Percentiles rank a stretch among this genome's conserved stretches.
phyloP scores from a whole-genome alignment of 306 rosid species.

The Delonix regia region DNA sequence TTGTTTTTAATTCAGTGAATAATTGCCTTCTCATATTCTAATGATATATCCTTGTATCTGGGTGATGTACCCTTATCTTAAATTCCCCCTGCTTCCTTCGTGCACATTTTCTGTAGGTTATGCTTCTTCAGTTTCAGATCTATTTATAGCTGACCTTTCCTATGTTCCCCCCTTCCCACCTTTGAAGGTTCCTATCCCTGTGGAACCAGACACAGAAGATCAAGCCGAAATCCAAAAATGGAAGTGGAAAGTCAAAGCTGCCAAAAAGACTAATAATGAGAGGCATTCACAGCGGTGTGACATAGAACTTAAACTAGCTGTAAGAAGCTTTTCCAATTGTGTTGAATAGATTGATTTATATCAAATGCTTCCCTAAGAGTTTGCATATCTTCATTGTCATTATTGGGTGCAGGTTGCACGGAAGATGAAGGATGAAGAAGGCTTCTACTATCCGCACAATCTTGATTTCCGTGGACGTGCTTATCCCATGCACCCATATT shows the following conservation, averaged over 20 bases:
- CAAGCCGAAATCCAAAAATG: slow-evolving; percentile 80
- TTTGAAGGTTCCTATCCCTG: slow-evolving; percentile 85
- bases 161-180: neutral
- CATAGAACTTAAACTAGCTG: slow-evolving; percentile 89
- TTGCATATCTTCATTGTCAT: slow-evolving; percentile 24
- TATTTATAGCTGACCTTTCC: slow-evolving; percentile 24
- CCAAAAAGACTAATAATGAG: slow-evolving; percentile 74
- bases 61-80: neutral
- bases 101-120: neutral
- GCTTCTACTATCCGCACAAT: slow-evolving; percentile 97
- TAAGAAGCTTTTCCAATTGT: slow-evolving; percentile 55
- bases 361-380: slow-evolving; percentile 17
- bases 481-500: slow-evolving; percentile 93
- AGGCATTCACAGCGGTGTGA: slow-evolving; percentile 94
- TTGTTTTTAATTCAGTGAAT: neutral
- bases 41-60: neutral
- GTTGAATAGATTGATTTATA: slow-evolving; percentile 29
- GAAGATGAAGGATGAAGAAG: slow-evolving; percentile 95
- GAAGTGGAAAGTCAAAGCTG: slow-evolving; percentile 85
- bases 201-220: slow-evolving; percentile 77
- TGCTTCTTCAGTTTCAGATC: slow-evolving; percentile 22
- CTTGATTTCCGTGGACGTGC: slow-evolving; percentile 98
- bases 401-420: slow-evolving; percentile 76
- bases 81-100: neutral
- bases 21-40: neutral